These are phyloP conservation scores for Alternaria tenuissima DNA, from an alignment of 2,329 filamentous ascomycete genomes.

Conservation along the genomic window DNA sequence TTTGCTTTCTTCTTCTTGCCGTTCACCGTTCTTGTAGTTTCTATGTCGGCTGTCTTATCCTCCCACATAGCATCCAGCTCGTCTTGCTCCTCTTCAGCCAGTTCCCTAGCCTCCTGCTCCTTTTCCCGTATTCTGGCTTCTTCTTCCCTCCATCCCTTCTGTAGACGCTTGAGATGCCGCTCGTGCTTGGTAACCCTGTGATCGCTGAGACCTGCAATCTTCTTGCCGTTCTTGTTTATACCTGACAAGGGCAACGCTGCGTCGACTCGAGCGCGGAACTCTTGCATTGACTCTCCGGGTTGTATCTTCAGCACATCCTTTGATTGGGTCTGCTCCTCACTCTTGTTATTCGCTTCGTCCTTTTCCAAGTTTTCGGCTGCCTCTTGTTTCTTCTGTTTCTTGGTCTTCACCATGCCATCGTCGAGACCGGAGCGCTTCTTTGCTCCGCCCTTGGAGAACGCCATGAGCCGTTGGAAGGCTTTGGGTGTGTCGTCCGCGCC, in stretches of 20 bases:
- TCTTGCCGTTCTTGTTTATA: constrained; percentile 68
- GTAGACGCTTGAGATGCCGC: constrained; percentile 72
- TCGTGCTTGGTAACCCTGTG: constrained; percentile 79
- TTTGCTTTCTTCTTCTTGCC: constrained; percentile 61
- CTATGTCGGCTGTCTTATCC: constrained; percentile 69
- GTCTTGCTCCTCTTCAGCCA: constrained; percentile 69
- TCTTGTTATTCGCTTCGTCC: constrained; percentile 22
- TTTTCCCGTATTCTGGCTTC: constrained; percentile 69
- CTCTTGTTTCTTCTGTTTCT: constrained; percentile 57
- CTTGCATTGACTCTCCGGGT: constrained; percentile 82
- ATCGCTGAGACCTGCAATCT: constrained; percentile 71
- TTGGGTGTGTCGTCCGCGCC: constrained; percentile 82
- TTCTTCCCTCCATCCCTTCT: constrained; percentile 65
- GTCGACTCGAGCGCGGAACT: constrained; percentile 85
- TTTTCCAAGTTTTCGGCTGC: constrained; percentile 14
- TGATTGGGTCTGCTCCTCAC: constrained; percentile 31
- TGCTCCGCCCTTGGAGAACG: constrained; percentile 65
- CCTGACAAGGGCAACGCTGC: constrained; percentile 80
- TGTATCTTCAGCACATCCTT: constrained; percentile 62
- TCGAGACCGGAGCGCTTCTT: constrained; percentile 70
- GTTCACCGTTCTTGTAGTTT: constrained; percentile 54
- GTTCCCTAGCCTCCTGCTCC: constrained; percentile 78
- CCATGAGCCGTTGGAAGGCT: constrained; percentile 87
- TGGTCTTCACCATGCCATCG: constrained; percentile 64
- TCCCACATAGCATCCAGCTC: constrained; percentile 69